These are phyloP conservation scores for Nicotiana otophora DNA, from an alignment of 257 asterid genomes.

Conservation along the genomic window DNA sequence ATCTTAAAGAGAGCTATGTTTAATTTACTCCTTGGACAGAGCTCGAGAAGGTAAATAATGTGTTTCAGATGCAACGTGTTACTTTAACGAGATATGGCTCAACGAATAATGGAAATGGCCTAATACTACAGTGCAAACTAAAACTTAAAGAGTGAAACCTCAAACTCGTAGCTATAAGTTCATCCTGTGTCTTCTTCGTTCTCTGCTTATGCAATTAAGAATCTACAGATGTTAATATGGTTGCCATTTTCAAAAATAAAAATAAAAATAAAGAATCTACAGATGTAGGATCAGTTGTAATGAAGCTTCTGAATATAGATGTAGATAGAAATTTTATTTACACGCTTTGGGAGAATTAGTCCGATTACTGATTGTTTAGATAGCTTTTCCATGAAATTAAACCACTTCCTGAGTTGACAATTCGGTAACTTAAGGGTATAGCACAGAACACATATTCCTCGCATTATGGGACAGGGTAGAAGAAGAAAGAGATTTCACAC, in stretches of 20 bases:
- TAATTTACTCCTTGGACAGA: not conserved
- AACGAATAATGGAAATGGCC: not conserved
- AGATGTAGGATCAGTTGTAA: not conserved
- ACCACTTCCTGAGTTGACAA: not conserved
- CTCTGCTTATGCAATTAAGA: not conserved
- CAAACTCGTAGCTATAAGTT: not conserved
- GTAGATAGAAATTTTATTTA: not conserved
- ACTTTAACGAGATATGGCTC: not conserved
- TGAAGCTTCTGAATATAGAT: not conserved
- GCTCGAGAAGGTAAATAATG: not conserved
- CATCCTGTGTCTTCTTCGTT: not conserved
- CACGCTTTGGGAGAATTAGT: not conserved
- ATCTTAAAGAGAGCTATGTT: not conserved
- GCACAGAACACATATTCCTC: not conserved
- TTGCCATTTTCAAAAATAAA: too few species aligned
- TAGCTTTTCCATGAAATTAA: not conserved
- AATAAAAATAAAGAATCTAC: not conserved
- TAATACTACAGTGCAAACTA: not conserved
- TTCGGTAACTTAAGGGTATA: not conserved
- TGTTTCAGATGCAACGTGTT: not conserved
- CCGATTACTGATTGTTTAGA: not conserved
- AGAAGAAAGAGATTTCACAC: not conserved
- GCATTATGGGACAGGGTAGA: not conserved
- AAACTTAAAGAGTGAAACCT: not conserved
- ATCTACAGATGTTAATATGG: not conserved